Percentiles rank a stretch among this genome's conserved stretches.
phyloP scores from a whole-genome alignment of 202 grass and related monocot species.

The Zoysia matrella region DNA sequence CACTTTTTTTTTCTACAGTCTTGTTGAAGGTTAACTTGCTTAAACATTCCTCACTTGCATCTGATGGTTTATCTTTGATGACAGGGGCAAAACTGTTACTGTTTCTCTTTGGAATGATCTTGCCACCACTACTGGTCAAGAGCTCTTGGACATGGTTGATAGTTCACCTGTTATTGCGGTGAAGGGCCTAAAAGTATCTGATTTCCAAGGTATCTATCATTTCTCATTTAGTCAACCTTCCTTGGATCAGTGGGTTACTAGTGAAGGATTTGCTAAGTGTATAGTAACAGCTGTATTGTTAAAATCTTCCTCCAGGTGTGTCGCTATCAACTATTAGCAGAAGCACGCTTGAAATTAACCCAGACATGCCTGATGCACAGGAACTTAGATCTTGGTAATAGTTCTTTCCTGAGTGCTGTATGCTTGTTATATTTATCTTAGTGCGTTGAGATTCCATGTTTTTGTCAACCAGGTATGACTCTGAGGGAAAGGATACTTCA shows the following conservation, averaged over 20 bases:
- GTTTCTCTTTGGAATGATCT: slow-evolving; percentile 95
- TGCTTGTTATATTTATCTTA: neutral
- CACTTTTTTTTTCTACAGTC: neutral
- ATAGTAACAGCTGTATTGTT: neutral
- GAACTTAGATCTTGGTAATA: slow-evolving; percentile 70
- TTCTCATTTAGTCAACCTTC: slow-evolving; percentile 8
- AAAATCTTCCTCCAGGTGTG: slow-evolving; percentile 57
- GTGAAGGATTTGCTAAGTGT: neutral
- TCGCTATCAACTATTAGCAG: slow-evolving; percentile 83
- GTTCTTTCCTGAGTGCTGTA: neutral
- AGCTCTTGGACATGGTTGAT: slow-evolving; percentile 88
- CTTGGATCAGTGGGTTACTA: neutral
- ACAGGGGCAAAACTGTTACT: slow-evolving; percentile 82
- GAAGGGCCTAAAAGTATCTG: slow-evolving; percentile 84
- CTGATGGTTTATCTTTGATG: slow-evolving; percentile 17
- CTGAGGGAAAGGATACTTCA: slow-evolving; percentile 68
- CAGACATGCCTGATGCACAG: slow-evolving; percentile 71
- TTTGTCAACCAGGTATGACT: slow-evolving; percentile 78
- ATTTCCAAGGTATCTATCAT: slow-evolving; percentile 80
- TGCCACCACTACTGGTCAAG: slow-evolving; percentile 76
- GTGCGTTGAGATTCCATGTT: neutral
- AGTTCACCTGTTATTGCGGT: slow-evolving; percentile 72
- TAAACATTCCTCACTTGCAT: slow-evolving; percentile 6
- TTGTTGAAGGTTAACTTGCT: neutral
- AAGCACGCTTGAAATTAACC: slow-evolving; percentile 75